Evolutionary conservation across 352 stramenopile genomes (phyloP), one percentile per base, ranked within the genome.

Genomic region (Globisporangium recalcitrans): DNA sequence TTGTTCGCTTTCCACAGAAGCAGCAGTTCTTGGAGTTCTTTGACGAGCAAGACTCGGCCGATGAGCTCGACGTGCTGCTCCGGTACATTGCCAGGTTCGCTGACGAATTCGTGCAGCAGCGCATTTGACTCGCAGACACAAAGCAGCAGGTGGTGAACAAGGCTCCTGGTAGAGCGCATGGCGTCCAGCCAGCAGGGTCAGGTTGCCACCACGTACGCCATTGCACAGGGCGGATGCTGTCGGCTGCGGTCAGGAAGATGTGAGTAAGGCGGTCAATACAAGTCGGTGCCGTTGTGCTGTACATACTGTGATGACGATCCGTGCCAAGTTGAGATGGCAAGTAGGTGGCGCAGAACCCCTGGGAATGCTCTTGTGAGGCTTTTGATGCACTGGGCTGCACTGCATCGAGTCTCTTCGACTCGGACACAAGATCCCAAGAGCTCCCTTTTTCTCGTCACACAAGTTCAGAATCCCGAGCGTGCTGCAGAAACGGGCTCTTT

Each of bases 1-100:
- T 48, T 1, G 46, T 4, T 31, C n/a, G n/a, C n/a, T 49, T 22
- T 60, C 49, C 22, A 5, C 48, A 92, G 82, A 83, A 76, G 77
- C 69, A 73, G 44, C 59, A 74, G 11, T 91, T 91, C 68, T 66
- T 91, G 29, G 73, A 82, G 40, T 91, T 90, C 46, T 89, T 93
- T 34, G 82, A 90, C 62, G 85, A 93, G 62, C 74, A 89, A 38
- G 80, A 82, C 22, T 72, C 69, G 0, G 62, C 87, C 26, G 77
- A 85, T 36, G 77, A 85, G 40, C 62, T 93, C 22, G 85, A 93
- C 56, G 82, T 82, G 34, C 47, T 92, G 44, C 67, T 92, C 13
- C 70, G 71, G 1, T 74, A 80, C 58, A 85, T 93, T 24, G 75
- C 78, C 31, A 76, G 54, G n/a, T 93, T 91, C 59, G 71, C 67